Evolutionary conservation across 140 eudicot genomes (phyloP).

Genomic region (Cichorium intybus): DNA sequence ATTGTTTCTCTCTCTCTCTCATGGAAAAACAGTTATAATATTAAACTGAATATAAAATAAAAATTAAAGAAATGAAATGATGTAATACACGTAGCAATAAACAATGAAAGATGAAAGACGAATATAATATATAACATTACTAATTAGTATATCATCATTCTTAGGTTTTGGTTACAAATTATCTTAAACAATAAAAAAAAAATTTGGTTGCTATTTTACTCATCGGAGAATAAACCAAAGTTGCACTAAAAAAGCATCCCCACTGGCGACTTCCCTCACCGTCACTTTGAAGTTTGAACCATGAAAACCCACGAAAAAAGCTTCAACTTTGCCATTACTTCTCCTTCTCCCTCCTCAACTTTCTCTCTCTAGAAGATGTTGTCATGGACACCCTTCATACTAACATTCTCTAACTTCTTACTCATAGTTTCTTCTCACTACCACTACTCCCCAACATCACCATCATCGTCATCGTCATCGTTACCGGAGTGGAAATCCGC

Average conservation of each 20-base stretch:
- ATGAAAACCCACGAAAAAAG: neutral
- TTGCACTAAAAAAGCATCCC: neutral
- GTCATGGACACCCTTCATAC: neutral
- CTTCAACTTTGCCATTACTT: neutral
- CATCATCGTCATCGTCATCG: conserved; percentile 33
- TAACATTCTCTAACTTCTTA: neutral
- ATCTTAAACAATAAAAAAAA: too few species aligned
- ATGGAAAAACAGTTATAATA: too few species aligned
- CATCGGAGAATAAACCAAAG: conserved; percentile 7
- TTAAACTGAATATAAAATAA: too few species aligned
- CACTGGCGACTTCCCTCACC: conserved; percentile 4
- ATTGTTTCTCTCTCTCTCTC: too few species aligned
- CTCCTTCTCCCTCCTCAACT: neutral
- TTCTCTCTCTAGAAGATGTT: conserved; percentile 21
- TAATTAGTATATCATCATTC: too few species aligned
- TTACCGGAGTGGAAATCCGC: conserved; percentile 74
- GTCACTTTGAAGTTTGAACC: neutral
- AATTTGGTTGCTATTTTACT: neutral
- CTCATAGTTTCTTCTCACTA: conserved; percentile 12
- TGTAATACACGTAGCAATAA: too few species aligned
- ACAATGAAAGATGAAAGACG: too few species aligned
- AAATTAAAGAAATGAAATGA: too few species aligned
- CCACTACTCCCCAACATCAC: conserved; percentile 10
- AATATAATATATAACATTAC: too few species aligned
- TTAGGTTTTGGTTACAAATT: too few species aligned